phyloP scores from a whole-genome alignment of 2,329 filamentous ascomycete species.

The Lasiodiplodia sp. region DNA sequence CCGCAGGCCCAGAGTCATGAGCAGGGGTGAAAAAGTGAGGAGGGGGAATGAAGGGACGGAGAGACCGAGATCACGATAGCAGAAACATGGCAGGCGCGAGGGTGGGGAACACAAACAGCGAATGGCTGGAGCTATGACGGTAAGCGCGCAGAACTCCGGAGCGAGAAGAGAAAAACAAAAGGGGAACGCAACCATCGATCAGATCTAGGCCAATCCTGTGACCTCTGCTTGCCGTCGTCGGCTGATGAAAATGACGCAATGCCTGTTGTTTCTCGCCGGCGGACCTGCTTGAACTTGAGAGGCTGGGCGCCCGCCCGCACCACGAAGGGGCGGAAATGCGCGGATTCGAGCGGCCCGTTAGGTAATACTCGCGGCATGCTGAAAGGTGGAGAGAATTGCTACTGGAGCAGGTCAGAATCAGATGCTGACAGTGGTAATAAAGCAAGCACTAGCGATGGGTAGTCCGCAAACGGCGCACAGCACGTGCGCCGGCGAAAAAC shows the following conservation, averaged over 20 bases:
- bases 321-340: background rate
- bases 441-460: background rate
- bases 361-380: conserved; percentile 5
- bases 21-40: background rate
- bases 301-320: background rate
- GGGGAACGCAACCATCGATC: background rate
- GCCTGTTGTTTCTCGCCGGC: background rate
- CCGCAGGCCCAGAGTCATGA: background rate
- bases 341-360: background rate
- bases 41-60: conserved; percentile 3
- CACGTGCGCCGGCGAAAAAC: background rate
- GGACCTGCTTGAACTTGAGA: conserved; percentile 1
- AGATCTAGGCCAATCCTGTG: background rate
- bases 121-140: conserved; percentile 15
- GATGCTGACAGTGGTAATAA: background rate
- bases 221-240: conserved; percentile 12
- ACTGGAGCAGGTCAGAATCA: background rate
- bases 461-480: background rate
- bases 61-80: background rate
- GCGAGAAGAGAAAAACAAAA: conserved; percentile 10
- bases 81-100: conserved; percentile 15
- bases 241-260: conserved; percentile 17
- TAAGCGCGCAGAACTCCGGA: conserved; percentile 3
- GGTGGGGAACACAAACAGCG: background rate
- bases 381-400: background rate